Base-by-base conservation (phyloP, 2,329 filamentous ascomycete species). In the Didymella segeticola region DNA sequence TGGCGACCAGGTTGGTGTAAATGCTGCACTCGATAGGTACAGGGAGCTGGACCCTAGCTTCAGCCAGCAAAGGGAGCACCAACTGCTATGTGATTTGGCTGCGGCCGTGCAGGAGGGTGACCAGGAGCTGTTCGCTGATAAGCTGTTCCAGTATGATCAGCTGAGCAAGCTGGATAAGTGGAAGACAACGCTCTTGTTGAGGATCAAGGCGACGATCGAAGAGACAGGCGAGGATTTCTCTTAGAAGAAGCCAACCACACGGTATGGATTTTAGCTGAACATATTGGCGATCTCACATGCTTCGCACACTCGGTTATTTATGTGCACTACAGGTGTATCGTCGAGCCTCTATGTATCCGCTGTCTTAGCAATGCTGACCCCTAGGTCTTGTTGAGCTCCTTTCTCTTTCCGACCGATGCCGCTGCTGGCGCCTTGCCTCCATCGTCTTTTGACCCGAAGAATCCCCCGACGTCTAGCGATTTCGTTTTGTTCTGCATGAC, bases 81-180 rank as follows among this genome's bases (percentile, higher is more conserved):
- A 93, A 77, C 81, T 98, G 25, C 82, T 98, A 33, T 80, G 83
- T 7, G 92, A 97, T 73, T 80, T 98, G 30, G 79, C 85, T 26
- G 86, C 89, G 55, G 86, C 90, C 4, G 82, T 96, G 53, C 88
- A 95, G 70, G 83, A 85, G 26, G 87, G 88, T 50, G 90, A 96
- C 67, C 88, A 89, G 73, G 91, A 96, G 67, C 81, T 83, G 57
- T 98, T 96, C 69, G 85, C 89, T 19, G 91, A 96, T 70, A 92
- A 93, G 66, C 76, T 96, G 60, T 96, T 89, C 80, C 87, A 93
- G 74, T 98, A 86, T 71, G 92, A 97, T 74, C 90, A 96, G 79
- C 82, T 96, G 79, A 95, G 88, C 79, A 95, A 95, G 81, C 79
- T 98, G 69, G 93, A 97, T 73, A 95, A 93, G 80, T 98, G 93